Evolutionary conservation across 805 yeast genomes (phyloP), one percentile per base, ranked within the genome.

Genomic region (Lachancea fermentati): DNA sequence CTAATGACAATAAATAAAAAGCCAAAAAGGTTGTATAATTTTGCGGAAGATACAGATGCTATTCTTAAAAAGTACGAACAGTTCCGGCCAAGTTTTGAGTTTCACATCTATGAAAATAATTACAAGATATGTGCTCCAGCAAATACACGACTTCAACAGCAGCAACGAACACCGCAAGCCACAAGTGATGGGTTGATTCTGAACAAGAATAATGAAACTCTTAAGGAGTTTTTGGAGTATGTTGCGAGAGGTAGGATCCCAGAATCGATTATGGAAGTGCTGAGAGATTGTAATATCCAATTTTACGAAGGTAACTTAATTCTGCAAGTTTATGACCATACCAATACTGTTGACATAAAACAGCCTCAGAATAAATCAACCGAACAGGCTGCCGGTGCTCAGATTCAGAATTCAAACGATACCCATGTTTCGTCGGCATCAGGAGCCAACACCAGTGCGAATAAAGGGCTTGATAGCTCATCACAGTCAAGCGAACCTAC

Each of bases 241-340:
- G 83, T 91, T 8, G 81, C 88, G 12, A 69, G 76, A 41, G 95
- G 91, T 37, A 81, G 80, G 52, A 85, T 91, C 11, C 96, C 97
- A 1, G 84, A 86, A 30, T 86, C 94, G 11, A 78, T 91, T 57
- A 79, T 88, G 50, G 97, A 93, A 63, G 84, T 91, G 7, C 71
- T 93, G 33, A 79, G 84, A 54, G 97, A 91, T 59, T 85, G 91
- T 28, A 83, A 89, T 14, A 76, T 89, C 25, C 76, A 78, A 44
- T 75, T 87, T 39, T 91, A 86, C 58, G 97, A 93, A 57, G 97
- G 97, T 0, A 85, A 95, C 59, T 67, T 91, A 30, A 85, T 91
- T 12, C 62, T 91, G 36, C 86, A 86, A 56, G 81, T 91, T n/a
- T 77, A 75, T 49, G 98, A 91, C 61, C 96, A 89, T 59, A 68